Evolutionary conservation across 1,284 basidiomycete species (phyloP).

Genomic region (Xerocomus cyaneibrunnescens): DNA sequence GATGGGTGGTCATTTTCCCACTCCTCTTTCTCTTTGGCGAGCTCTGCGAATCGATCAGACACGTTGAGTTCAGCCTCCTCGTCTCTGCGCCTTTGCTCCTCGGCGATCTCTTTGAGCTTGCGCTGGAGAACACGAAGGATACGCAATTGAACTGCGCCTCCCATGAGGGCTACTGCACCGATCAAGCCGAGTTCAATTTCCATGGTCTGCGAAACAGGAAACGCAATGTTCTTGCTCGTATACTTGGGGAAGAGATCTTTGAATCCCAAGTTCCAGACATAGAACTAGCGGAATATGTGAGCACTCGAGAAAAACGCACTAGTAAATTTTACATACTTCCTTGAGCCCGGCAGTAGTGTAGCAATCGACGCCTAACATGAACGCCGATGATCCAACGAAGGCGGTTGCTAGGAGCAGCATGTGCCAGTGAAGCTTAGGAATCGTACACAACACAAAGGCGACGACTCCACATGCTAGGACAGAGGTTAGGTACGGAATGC

Average conservation of each 20-base stretch:
- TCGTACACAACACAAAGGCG: constrained; percentile 62
- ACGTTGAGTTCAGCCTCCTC: constrained; percentile 76
- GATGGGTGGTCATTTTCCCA: constrained; percentile 88
- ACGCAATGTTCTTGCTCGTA: constrained; percentile 62
- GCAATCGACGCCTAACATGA: constrained; percentile 93
- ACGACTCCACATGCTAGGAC: constrained; percentile 51
- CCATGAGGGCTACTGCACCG: constrained; percentile 79
- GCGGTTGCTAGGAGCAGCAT: constrained; percentile 82
- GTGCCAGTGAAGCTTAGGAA: constrained; percentile 76
- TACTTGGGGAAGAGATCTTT: constrained; percentile 75
- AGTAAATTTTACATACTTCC: constrained; percentile 54
- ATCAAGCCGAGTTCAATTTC: constrained; percentile 91
- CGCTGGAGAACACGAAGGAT: constrained; percentile 77
- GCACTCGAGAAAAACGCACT: background rate
- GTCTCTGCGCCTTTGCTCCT: constrained; percentile 72
- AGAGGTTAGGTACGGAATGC: constrained; percentile 20
- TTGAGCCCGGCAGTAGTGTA: constrained; percentile 89
- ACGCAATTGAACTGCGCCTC: constrained; percentile 87
- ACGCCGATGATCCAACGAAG: constrained; percentile 87
- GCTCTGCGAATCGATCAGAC: constrained; percentile 65
- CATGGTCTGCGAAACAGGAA: constrained; percentile 88
- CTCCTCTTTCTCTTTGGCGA: constrained; percentile 71
- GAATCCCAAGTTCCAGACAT: constrained; percentile 93
- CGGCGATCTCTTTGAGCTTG: constrained; percentile 76
- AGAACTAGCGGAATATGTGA: constrained; percentile 59